Evolutionary conservation across 192 early-diverging fungal species (phyloP).

Genomic region (Coemansia sp.): DNA sequence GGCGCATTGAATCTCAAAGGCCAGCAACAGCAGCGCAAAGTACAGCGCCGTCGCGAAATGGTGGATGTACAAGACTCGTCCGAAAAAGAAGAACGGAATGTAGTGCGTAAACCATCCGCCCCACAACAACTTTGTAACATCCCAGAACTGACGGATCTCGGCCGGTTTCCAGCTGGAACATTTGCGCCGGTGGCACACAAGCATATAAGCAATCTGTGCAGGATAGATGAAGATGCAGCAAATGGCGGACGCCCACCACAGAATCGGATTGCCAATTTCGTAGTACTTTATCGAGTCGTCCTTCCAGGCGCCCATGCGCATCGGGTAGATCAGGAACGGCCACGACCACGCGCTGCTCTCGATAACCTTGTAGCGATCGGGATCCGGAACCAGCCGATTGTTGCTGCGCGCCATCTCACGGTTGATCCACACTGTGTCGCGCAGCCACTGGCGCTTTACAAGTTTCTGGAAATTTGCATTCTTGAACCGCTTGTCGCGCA

Average conservation of each 20-base stretch:
- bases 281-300: constrained; percentile 64
- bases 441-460: constrained; percentile 13
- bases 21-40: constrained; percentile 66
- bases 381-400: constrained; percentile 65
- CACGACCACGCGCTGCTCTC: constrained; percentile 61
- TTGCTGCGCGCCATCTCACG: constrained; percentile 73
- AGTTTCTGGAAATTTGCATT: constrained; percentile 12
- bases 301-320: constrained; percentile 65
- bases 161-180: constrained; percentile 33
- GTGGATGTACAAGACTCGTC: constrained; percentile 69
- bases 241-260: constrained; percentile 49
- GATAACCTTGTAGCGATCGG: constrained; percentile 62
- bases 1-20: constrained; percentile 73
- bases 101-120: constrained; percentile 65
- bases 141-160: constrained; percentile 55
- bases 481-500: constrained; percentile 24
- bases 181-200: constrained; percentile 39
- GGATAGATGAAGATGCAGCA: constrained; percentile 16
- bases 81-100: constrained; percentile 67
- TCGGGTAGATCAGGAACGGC: constrained; percentile 60
- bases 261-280: constrained; percentile 63
- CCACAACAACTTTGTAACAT: constrained; percentile 53
- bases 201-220: constrained; percentile 37
- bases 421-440: constrained; percentile 60
- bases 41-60: too few relatives aligned